These are phyloP conservation scores for Tuber borchii DNA, from an alignment of 495 filamentous ascomycete species.

Conservation along the genomic window DNA sequence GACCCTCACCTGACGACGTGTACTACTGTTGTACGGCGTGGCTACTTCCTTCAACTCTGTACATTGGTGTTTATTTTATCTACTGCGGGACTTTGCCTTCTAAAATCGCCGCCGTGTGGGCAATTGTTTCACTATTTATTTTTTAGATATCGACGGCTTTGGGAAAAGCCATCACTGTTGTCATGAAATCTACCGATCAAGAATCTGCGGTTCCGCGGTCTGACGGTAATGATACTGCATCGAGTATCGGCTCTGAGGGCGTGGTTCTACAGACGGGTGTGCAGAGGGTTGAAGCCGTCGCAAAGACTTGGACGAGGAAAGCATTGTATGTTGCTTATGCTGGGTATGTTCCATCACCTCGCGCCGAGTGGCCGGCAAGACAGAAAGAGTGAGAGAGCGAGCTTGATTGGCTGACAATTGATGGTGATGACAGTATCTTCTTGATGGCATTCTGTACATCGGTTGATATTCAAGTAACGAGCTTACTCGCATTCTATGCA, in stretches of 20 bases:
- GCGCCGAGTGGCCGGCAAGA: background rate
- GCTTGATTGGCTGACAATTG: conserved; percentile 1
- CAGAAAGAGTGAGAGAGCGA: background rate
- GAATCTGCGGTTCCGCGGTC: background rate
- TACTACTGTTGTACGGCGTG: background rate
- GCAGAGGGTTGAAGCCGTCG: conserved; percentile 25
- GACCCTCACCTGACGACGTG: background rate
- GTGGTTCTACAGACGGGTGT: conserved; percentile 35
- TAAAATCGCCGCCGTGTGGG: background rate
- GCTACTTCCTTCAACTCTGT: background rate
- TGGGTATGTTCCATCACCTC: conserved; percentile 25
- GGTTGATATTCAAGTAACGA: conserved; percentile 48
- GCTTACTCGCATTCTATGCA: conserved; percentile 47
- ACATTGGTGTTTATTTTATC: background rate
- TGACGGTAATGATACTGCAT: conserved; percentile 2
- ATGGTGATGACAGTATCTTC: conserved; percentile 24
- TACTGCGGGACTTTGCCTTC: background rate
- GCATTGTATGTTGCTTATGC: conserved; percentile 37
- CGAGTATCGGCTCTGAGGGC: background rate
- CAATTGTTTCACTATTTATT: background rate
- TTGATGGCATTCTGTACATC: conserved; percentile 48
- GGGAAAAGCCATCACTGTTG: background rate
- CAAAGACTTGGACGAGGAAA: conserved; percentile 29
- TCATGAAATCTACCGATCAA: conserved; percentile 1
- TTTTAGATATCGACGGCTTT: background rate